A percentile compares a stretch with the other conserved stretches of the same genome.
Evolutionary conservation across 2,329 filamentous ascomycete species (phyloP).

Genomic region (Cladosporium austrohemisphaericum): DNA sequence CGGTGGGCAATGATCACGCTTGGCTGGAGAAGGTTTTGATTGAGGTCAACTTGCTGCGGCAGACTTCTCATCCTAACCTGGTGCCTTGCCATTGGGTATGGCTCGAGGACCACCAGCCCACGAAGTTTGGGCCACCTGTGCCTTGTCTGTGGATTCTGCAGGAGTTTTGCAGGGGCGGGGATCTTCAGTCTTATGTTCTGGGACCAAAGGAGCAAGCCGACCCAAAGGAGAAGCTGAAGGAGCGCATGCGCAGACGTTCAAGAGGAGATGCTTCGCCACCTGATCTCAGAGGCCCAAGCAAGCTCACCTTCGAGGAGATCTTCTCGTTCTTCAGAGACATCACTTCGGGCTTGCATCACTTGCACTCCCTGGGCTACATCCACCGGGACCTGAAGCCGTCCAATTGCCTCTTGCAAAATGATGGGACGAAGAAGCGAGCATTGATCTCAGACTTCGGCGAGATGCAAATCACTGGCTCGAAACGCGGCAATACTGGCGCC

Average conservation of each 20-base stretch:
- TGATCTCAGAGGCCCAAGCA: constrained; percentile 50
- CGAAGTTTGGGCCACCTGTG: constrained; percentile 80
- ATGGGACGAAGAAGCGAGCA: constrained; percentile 66
- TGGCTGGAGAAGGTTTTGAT: constrained; percentile 94
- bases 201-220: constrained; percentile 65
- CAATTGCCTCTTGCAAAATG: constrained; percentile 82
- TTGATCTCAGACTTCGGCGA: constrained; percentile 98
- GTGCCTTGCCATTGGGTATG: constrained; percentile 97
- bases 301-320: constrained; percentile 79
- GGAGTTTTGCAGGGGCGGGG: constrained; percentile 93
- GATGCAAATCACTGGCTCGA: constrained; percentile 77
- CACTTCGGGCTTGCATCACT: constrained; percentile 81
- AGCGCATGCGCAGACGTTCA: constrained; percentile 76
- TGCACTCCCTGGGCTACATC: constrained; percentile 89
- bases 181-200: constrained; percentile 83
- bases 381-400: constrained; percentile 94
- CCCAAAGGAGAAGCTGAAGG: constrained; percentile 77
- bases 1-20: constrained; percentile 85
- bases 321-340: constrained; percentile 97
- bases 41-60: constrained; percentile 88
- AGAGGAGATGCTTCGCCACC: constrained; percentile 69
- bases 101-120: constrained; percentile 84
- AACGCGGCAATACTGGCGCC: constrained; percentile 83
- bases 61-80: constrained; percentile 87
- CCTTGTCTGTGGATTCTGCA: constrained; percentile 96